A percentile compares a stretch with the other conserved stretches of the same genome.
Conservation (phyloP, 305 asterid genomes). For the Lippia alba region DNA sequence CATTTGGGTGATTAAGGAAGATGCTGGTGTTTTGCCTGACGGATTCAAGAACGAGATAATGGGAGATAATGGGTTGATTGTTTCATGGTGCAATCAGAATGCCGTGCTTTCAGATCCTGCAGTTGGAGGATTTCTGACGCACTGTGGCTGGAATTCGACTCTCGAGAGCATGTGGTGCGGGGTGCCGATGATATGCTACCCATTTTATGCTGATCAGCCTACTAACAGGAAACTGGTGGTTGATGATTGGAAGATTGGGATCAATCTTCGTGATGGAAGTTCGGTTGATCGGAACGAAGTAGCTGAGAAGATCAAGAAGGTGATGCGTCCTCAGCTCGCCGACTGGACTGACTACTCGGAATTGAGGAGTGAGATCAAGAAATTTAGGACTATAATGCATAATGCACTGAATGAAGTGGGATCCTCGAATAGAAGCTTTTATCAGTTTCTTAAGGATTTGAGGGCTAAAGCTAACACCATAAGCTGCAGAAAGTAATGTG, state of each 20-base stretch:
- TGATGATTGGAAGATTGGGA: constrained; percentile 62
- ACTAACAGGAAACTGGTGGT: constrained; percentile 60
- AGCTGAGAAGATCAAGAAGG: constrained; percentile 33
- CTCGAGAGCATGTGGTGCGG: constrained; percentile 58
- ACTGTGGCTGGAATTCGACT: constrained; percentile 63
- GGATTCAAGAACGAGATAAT: constrained; percentile 35
- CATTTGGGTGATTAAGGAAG: constrained; percentile 55
- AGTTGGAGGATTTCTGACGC: constrained; percentile 55
- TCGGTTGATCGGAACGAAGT: constrained; percentile 45
- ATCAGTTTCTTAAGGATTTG: constrained; percentile 43
- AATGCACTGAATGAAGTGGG: constrained; percentile 47
- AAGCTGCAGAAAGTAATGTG: not conserved
- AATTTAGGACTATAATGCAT: constrained; percentile 41
- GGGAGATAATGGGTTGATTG: constrained; percentile 44
- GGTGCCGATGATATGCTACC: constrained; percentile 51
- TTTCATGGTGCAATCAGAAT: constrained; percentile 57
- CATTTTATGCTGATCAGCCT: constrained; percentile 55
- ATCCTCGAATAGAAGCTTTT: constrained; percentile 43
- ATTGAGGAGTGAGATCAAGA: constrained; percentile 44
- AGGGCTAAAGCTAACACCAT: constrained; percentile 29
- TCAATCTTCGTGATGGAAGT: constrained; percentile 45
- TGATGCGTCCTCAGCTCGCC: constrained; percentile 32
- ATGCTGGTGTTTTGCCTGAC: constrained; percentile 45
- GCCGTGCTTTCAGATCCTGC: constrained; percentile 50
- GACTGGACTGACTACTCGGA: not conserved